Percentiles rank a stretch among this genome's conserved stretches.
Evolutionary conservation across 2,329 filamentous ascomycete species (phyloP).

Genomic region (Blumeriella jaapii): DNA sequence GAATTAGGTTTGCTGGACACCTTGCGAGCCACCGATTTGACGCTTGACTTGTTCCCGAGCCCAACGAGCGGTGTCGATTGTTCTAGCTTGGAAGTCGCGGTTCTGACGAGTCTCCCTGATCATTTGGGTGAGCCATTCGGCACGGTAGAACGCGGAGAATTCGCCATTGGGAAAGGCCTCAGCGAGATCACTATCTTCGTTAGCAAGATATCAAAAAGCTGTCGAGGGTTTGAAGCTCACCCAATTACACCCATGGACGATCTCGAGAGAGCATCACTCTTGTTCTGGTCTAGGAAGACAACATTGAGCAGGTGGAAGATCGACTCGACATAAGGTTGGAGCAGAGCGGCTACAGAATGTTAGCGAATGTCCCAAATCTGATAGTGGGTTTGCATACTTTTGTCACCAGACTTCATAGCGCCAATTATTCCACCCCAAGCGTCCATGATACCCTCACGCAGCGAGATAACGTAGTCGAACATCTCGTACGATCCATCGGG

Average conservation of each 20-base stretch:
- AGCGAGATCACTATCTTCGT: conserved; percentile 62
- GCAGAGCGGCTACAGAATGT: conserved; percentile 44
- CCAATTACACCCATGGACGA: conserved; percentile 97
- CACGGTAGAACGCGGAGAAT: conserved; percentile 71
- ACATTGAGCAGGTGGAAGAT: conserved; percentile 81
- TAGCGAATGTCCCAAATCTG: conserved; percentile 19
- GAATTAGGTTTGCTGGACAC: conserved; percentile 26
- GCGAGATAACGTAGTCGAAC: conserved; percentile 89
- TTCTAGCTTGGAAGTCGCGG: conserved; percentile 74
- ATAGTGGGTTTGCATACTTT: conserved; percentile 43
- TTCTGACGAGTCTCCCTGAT: conserved; percentile 88
- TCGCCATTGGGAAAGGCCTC: conserved; percentile 90
- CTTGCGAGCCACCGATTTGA: conserved; percentile 48
- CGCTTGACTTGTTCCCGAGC: conserved; percentile 95
- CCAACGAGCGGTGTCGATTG: conserved; percentile 92
- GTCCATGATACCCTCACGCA: conserved; percentile 97
- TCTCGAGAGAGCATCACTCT: conserved; percentile 82
- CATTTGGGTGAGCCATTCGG: conserved; percentile 81
- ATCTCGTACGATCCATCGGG: conserved; percentile 84
- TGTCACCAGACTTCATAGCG: conserved; percentile 75
- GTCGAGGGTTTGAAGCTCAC: conserved; percentile 40
- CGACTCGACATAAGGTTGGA: conserved; percentile 68
- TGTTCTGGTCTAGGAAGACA: conserved; percentile 72
- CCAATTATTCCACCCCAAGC: conserved; percentile 96
- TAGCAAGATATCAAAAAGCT: conserved; percentile 7